Conservation (phyloP, 306 rosid species). For the Cucumis melo region DNA sequence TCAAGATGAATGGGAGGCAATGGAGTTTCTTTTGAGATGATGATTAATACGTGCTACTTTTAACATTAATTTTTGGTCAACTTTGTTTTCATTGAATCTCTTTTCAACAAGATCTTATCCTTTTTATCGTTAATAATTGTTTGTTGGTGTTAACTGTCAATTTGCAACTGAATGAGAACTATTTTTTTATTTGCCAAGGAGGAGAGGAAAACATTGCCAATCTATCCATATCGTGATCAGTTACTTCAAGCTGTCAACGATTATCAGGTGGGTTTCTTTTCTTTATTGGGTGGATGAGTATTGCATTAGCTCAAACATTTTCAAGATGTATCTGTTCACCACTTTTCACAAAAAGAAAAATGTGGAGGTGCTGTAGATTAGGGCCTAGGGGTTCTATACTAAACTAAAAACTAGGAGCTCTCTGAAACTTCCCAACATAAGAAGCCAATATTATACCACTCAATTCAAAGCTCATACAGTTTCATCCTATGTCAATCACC, state of each 20-base stretch:
- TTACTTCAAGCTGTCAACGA: conserved; percentile 65
- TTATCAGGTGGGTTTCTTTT: conserved; percentile 48
- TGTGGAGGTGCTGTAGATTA: background rate
- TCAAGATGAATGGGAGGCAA: background rate
- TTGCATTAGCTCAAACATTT: background rate
- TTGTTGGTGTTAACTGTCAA: background rate
- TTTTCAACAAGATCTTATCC: background rate
- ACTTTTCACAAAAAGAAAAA: background rate
- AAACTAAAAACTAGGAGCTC: background rate
- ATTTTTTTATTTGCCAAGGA: conserved; percentile 29
- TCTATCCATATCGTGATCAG: conserved; percentile 59
- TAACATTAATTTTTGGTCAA: background rate
- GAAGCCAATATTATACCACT: background rate
- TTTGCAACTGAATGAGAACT: background rate
- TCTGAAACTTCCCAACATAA: background rate
- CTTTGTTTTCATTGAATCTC: background rate
- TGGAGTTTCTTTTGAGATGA: background rate
- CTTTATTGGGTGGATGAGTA: background rate
- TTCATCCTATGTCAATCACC: background rate
- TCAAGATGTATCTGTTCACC: background rate
- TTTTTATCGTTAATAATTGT: background rate
- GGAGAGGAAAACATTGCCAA: conserved; percentile 73
- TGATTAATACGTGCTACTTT: background rate
- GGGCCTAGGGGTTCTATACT: background rate
- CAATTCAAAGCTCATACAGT: background rate